Evolutionary conservation across 371 early-diverging fungal genomes (phyloP), one percentile per base, ranked within the genome.

Genomic region (Umbelopsis sp.): DNA sequence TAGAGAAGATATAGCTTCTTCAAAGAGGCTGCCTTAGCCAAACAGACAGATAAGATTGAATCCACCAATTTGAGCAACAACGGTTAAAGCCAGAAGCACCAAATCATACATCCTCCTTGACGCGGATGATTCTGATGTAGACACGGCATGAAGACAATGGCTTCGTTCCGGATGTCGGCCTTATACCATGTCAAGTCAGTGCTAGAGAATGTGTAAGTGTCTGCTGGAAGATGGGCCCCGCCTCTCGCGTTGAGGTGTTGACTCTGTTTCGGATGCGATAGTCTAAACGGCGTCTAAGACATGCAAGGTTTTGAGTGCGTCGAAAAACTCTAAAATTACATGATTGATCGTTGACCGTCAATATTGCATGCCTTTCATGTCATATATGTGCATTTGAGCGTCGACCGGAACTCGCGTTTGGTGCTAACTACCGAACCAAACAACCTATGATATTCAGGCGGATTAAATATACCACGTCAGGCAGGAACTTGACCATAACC

Each of bases 121-220:
- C n/a, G 20, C 48, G 18, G 48, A 20, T 46, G 14, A 12, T 18
- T 22, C 0, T 22, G 22, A 48, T 6, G 16, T 16, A n/a, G 48
- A 8, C 48, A 11, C 1, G 48, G 48, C 48, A 20, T 48, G 48
- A 20, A 48, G 18, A 48, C 48, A 12, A 5, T 16, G 48, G 48
- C 7, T 20, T 48, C 6, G 4, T 48, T 48, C 48, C 48, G 6
- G 48, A 48, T 7, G 18, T 18, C 18, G 48, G 1, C 48, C 20
- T 48, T 16, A 18, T 5, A 48, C 48, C 48, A 48, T 46, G 11
- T 48, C 6, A n/a, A 1, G 7, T 48, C 18, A 5, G 41, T 41
- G 2, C 68, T 71, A 67, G 66, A 64, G 48, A 71, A 67, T 14
- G 64, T 44, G 57, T 71, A 67, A 45, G 67, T 46, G 2, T 22